These are phyloP conservation scores for Scalesia atractyloides DNA, from an alignment of 129 eudicot genomes.

Conservation along the genomic window DNA sequence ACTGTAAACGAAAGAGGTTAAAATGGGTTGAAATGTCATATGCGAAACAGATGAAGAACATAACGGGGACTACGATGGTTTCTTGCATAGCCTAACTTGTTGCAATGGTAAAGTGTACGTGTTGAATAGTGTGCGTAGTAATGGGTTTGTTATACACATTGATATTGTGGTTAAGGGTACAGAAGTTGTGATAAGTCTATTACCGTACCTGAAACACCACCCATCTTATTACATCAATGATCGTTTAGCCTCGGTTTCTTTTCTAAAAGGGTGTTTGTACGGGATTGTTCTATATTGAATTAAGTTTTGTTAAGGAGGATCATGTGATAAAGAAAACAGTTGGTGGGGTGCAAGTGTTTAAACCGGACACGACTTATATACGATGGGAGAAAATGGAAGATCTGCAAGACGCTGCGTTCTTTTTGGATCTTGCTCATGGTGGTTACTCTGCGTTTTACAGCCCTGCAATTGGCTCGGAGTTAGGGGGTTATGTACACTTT, in stretches of 20 bases:
- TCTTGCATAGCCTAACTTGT: not conserved
- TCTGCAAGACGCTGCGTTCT: slow-evolving; percentile 10
- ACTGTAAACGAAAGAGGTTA: slow-evolving; percentile 11
- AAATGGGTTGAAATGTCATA: slow-evolving; percentile 28
- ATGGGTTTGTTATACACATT: not conserved
- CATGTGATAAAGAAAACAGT: not conserved
- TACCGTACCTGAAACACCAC: not conserved
- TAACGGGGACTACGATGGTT: not conserved
- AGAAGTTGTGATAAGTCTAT: not conserved
- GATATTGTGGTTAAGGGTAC: too few species aligned
- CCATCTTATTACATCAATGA: not conserved
- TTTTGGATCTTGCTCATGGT: not conserved
- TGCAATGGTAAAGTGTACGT: slow-evolving; percentile 27
- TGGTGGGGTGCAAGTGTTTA: not conserved
- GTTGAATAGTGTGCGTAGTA: not conserved
- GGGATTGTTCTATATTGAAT: not conserved
- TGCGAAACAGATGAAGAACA: not conserved
- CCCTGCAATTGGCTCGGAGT: not conserved
- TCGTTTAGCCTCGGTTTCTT: not conserved
- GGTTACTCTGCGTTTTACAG: not conserved
- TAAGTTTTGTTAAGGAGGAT: not conserved
- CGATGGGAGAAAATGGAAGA: slow-evolving; percentile 4
- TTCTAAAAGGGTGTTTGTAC: slow-evolving; percentile 1
- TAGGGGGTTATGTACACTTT: slow-evolving; percentile 23
- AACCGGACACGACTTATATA: slow-evolving; percentile 10